Conservation (phyloP, 257 asterid species). For the Nicotiana knightiana region DNA sequence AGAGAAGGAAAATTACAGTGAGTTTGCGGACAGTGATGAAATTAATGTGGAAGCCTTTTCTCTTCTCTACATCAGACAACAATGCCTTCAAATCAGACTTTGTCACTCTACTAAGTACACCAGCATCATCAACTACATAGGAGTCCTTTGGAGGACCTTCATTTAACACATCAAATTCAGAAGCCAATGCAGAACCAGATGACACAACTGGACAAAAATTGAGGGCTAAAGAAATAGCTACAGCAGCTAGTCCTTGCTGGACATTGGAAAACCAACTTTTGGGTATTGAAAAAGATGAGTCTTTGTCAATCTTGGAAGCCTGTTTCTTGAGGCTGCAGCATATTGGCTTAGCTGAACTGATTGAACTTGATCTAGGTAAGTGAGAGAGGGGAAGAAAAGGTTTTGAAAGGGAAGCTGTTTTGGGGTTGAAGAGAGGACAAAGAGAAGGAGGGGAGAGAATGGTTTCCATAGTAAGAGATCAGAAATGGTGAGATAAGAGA, state of each 20-base stretch:
- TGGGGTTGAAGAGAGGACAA: constrained; percentile 51
- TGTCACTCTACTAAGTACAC: constrained; percentile 87
- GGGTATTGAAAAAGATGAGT: constrained; percentile 30
- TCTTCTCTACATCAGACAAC: constrained; percentile 79
- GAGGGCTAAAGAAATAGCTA: constrained; percentile 79
- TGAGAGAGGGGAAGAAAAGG: constrained; percentile 1
- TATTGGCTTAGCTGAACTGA: constrained; percentile 35
- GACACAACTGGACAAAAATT: constrained; percentile 53
- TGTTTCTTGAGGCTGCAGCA: constrained; percentile 46
- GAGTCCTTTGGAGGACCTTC: constrained; percentile 80
- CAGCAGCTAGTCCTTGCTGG: constrained; percentile 76
- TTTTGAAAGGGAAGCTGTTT: constrained; percentile 9
- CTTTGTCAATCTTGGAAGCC: constrained; percentile 18
- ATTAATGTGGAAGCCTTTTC: constrained; percentile 87
- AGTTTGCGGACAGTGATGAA: constrained; percentile 90
- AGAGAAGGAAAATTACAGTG: constrained; percentile 48
- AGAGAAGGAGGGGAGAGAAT: constrained; percentile 68
- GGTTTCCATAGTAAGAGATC: constrained; percentile 58
- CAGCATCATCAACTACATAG: constrained; percentile 85
- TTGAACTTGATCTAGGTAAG: constrained; percentile 37
- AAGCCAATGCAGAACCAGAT: constrained; percentile 51
- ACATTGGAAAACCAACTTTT: constrained; percentile 58
- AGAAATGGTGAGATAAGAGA: constrained; percentile 22
- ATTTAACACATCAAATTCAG: constrained; percentile 79
- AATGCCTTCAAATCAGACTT: constrained; percentile 78